Base-by-base conservation (phyloP, 805 yeast genomes). In the Barnettozyma sp. region DNA sequence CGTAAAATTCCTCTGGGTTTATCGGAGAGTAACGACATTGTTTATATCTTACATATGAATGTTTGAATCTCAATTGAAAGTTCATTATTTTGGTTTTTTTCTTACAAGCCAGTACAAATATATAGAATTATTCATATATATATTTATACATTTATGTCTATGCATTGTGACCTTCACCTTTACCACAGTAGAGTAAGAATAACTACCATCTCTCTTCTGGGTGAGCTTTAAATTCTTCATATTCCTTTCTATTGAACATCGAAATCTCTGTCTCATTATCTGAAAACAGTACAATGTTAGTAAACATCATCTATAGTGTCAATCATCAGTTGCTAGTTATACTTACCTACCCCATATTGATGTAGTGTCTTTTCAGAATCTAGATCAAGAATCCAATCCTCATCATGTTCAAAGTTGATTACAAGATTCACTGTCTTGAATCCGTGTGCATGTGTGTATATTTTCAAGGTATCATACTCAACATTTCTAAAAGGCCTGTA, bases 141-240 rank as follows among this genome's bases (percentile, higher is more conserved):
- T 9, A 14, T 15, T 7, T 13, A 16, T 6, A 18, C 12, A 4
- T 13, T 27, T 18, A 14, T 13, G n/a, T 8, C 20, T 17, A 22
- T 22, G 24, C 22, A 13, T 13, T 27, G 15, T 27, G 10, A 3
- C 11, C 19, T 16, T 18, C 22, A 9, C n/a, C 17, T 29, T 57
- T 57, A 81, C 97, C 98, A 90, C 56, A n/a, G n/a, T n/a, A n/a
- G n/a, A n/a, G n/a, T n/a, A n/a, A n/a, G n/a, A n/a, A n/a, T n/a
- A n/a, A n/a, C n/a, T n/a, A n/a, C n/a, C n/a, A n/a, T n/a, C 83
- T 82, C 54, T 87, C 96, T 49, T 76, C 87, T 0, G 98, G 98
- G 47, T 88, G 81, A 27, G 67, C 66, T 60, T 83, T 83, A 62
- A 66, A 92, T 28, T 62, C 71, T 20, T 63, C 64, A 58, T 88